phyloP scores from a whole-genome alignment of 2,329 filamentous ascomycete genomes.

The Fusarium miscanthi region DNA sequence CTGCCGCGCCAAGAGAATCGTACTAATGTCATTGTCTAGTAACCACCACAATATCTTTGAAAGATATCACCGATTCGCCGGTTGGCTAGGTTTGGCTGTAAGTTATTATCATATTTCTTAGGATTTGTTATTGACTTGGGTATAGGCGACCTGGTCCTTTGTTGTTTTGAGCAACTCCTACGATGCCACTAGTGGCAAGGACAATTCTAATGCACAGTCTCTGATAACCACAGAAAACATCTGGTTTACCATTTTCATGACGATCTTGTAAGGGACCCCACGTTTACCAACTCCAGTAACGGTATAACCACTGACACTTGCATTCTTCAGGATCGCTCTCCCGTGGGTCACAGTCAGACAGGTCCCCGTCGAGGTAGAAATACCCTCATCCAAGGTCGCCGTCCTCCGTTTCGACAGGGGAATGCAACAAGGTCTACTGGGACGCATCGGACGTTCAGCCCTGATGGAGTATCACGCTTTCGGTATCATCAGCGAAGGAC shows the following conservation, averaged over 20 bases:
- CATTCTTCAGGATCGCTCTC: rapidly evolving
- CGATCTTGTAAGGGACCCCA: neutral
- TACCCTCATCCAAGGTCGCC: neutral
- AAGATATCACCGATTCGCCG: neutral
- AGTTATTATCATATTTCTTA: rapidly evolving
- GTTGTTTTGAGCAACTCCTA: neutral
- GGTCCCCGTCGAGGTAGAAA: neutral
- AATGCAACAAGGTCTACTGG: neutral
- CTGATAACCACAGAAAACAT: neutral
- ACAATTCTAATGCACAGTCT: neutral
- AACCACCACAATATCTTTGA: slow-evolving; percentile 6
- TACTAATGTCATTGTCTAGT: rapidly evolving
- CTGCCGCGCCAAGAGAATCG: rapidly evolving
- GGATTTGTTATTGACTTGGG: neutral
- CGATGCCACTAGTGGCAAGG: neutral
- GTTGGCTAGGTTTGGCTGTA: neutral
- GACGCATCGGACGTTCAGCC: neutral
- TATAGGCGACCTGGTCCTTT: neutral
- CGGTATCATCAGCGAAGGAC: slow-evolving; percentile 1
- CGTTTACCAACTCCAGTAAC: rapidly evolving
- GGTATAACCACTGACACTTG: rapidly evolving
- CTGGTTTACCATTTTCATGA: slow-evolving; percentile 5
- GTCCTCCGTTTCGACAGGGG: neutral
- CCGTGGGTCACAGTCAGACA: neutral
- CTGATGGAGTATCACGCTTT: slow-evolving; percentile 12